These are phyloP conservation scores for Bauhinia variegata DNA, from an alignment of 306 rosid genomes.

Conservation along the genomic window DNA sequence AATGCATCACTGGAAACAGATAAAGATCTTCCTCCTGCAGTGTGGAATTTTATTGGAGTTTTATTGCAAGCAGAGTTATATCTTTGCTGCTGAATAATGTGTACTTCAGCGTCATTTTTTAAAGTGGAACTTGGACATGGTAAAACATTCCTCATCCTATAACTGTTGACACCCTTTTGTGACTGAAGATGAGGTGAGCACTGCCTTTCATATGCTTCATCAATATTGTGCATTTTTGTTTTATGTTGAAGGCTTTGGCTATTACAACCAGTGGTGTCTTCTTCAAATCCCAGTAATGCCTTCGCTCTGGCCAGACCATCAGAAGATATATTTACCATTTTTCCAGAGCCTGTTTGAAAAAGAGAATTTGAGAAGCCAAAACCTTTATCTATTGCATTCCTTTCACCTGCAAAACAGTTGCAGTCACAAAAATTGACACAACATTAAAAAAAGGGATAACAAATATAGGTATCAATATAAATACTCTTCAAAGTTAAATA, in stretches of 20 bases:
- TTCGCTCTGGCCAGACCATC: constrained; percentile 69
- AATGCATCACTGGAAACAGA: constrained; percentile 78
- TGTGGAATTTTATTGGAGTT: constrained; percentile 67
- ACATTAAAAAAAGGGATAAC: background rate
- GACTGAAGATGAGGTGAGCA: constrained; percentile 19
- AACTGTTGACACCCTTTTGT: constrained; percentile 28
- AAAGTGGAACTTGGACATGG: constrained; percentile 37
- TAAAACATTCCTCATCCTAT: constrained; percentile 19
- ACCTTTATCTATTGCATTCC: constrained; percentile 36
- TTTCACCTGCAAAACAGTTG: constrained; percentile 51
- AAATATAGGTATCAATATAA: background rate
- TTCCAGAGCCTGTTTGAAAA: constrained; percentile 82
- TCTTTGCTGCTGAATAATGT: constrained; percentile 30
- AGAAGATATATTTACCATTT: constrained; percentile 67
- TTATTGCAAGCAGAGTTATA: constrained; percentile 39
- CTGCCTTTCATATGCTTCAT: constrained; percentile 29
- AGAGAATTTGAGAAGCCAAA: constrained; percentile 61
- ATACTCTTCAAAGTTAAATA: background rate
- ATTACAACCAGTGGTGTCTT: constrained; percentile 36
- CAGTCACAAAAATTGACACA: background rate
- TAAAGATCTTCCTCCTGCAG: constrained; percentile 88
- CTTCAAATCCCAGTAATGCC: constrained; percentile 59
- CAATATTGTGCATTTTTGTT: constrained; percentile 1
- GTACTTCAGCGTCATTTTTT: constrained; percentile 39
- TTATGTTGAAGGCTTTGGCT: constrained; percentile 41